Conservation (phyloP, 2,329 filamentous ascomycete genomes). For the Epichloe hybrida region DNA sequence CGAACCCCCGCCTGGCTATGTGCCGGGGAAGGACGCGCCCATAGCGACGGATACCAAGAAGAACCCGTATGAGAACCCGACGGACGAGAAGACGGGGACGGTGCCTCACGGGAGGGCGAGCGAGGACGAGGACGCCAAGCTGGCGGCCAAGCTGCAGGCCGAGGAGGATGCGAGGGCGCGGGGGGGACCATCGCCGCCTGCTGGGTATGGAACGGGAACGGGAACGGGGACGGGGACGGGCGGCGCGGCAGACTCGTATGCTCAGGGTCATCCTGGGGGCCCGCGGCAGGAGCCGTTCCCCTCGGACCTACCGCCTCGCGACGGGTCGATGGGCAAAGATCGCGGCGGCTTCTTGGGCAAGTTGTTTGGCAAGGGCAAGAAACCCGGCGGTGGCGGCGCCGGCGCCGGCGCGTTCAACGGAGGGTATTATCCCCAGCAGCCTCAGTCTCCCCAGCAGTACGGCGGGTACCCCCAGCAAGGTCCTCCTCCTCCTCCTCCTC, state of each 20-base stretch:
- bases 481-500: neutral
- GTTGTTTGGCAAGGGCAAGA: slow-evolving; percentile 32
- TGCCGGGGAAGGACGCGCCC: slow-evolving; percentile 24
- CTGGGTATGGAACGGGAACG: slow-evolving; percentile 19
- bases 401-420: neutral
- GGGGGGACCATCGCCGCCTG: slow-evolving; percentile 19
- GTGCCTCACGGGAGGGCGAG: slow-evolving; percentile 13
- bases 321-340: slow-evolving; percentile 20
- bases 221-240: neutral
- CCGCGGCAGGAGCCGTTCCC: slow-evolving; percentile 17
- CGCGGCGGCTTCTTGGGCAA: slow-evolving; percentile 37
- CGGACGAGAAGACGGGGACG: slow-evolving; percentile 6
- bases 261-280: slow-evolving; percentile 9
- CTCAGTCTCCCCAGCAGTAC: slow-evolving; percentile 2
- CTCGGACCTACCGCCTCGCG: slow-evolving; percentile 29
- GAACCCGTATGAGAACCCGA: slow-evolving; percentile 51
- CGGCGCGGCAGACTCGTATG: slow-evolving; percentile 14
- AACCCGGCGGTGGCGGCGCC: slow-evolving; percentile 1
- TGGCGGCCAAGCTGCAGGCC: slow-evolving; percentile 67
- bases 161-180: slow-evolving; percentile 59
- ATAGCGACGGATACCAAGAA: slow-evolving; percentile 44
- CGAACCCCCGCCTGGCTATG: slow-evolving; percentile 57
- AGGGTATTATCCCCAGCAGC: neutral
- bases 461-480: slow-evolving; percentile 7
- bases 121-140: slow-evolving; percentile 54